Conservation (phyloP, 768 basidiomycete species). For the Calocera cornea region DNA sequence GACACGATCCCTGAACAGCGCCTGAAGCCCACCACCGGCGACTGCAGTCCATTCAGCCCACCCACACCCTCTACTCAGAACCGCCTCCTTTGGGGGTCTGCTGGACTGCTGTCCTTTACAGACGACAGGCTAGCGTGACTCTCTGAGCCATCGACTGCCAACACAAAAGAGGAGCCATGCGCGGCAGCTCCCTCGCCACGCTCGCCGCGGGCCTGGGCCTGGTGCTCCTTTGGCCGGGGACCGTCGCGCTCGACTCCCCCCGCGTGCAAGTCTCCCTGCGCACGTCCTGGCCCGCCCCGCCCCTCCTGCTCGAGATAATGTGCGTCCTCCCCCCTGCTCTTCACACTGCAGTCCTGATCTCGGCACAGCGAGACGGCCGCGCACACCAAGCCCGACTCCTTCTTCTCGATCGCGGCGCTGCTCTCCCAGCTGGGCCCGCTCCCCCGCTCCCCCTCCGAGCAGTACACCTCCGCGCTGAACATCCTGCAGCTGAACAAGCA, state of each 20-base stretch:
- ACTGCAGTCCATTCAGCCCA: too few species aligned
- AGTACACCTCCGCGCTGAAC: conserved; percentile 42
- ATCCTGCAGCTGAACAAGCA: conserved; percentile 36
- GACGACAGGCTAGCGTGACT: background rate
- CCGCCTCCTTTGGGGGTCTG: background rate
- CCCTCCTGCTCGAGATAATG: conserved; percentile 24
- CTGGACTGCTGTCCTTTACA: background rate
- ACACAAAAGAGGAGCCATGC: background rate
- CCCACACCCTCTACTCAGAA: background rate
- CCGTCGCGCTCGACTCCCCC: conserved; percentile 13
- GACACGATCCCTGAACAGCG: background rate
- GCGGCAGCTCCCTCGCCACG: background rate
- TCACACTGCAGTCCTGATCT: background rate
- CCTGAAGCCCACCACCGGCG: too few species aligned
- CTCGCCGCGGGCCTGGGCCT: background rate
- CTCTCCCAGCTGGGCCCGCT: conserved; percentile 40
- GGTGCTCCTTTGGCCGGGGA: background rate
- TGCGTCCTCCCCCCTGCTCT: conserved; percentile 13
- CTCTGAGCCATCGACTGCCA: too few species aligned
- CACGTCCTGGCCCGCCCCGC: conserved; percentile 27
- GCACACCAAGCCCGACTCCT: conserved; percentile 53
- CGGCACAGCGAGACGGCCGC: conserved; percentile 61
- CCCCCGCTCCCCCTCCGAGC: conserved; percentile 33
- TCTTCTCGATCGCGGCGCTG: conserved; percentile 62
- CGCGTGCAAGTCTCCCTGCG: conserved; percentile 28